Evolutionary conservation across 1,284 basidiomycete species (phyloP).

Genomic region (Inonotus hispidus): DNA sequence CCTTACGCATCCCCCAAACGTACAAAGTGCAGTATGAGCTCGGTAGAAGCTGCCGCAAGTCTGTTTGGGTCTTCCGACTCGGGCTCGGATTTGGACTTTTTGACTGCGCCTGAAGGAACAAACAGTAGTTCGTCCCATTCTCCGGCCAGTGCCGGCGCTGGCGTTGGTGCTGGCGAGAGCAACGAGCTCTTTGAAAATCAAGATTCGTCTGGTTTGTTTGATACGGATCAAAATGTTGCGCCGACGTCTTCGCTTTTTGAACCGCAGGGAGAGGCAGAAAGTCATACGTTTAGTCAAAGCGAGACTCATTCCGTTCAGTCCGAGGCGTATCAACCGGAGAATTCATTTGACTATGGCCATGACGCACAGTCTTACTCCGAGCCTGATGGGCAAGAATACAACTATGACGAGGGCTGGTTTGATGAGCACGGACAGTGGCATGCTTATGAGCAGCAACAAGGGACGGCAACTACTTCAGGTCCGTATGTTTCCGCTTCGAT

Average conservation of each 20-base stretch:
- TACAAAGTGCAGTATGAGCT: constrained; percentile 38
- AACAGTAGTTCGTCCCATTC: constrained; percentile 10
- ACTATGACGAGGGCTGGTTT: constrained; percentile 27
- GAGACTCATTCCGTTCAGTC: neutral
- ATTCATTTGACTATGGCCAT: constrained; percentile 16
- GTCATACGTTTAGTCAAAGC: neutral
- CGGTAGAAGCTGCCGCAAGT: constrained; percentile 70
- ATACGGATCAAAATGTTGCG: constrained; percentile 4
- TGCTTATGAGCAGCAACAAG: constrained; percentile 22
- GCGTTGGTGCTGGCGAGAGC: neutral
- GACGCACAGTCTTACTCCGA: constrained; percentile 18
- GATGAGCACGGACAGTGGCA: constrained; percentile 26
- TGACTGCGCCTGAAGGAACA: constrained; percentile 16
- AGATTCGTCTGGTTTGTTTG: constrained; percentile 25
- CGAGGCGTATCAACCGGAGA: neutral
- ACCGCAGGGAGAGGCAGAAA: neutral
- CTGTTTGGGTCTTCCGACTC: constrained; percentile 64
- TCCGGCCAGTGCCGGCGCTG: constrained; percentile 1
- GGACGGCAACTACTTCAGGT: constrained; percentile 11
- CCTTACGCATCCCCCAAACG: neutral
- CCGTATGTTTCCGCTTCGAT: neutral
- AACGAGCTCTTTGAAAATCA: constrained; percentile 16
- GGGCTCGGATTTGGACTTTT: constrained; percentile 25
- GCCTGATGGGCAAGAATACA: constrained; percentile 18
- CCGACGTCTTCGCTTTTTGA: constrained; percentile 2